phyloP scores from a whole-genome alignment of 371 early-diverging fungal genomes.

The Mucor indicus region DNA sequence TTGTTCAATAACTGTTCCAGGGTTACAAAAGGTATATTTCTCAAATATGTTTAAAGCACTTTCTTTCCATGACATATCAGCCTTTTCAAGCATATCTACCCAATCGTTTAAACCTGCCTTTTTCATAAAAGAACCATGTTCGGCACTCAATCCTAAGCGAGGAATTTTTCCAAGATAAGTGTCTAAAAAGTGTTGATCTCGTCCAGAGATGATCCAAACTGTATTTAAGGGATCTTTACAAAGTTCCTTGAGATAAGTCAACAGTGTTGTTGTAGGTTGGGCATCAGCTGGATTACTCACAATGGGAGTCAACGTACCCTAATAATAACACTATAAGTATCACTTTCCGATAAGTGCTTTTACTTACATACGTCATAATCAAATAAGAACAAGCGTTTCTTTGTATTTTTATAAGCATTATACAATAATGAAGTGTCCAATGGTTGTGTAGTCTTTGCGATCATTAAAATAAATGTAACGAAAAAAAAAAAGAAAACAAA shows the following conservation, averaged over 20 bases:
- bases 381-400: slow-evolving; percentile 22
- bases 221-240: slow-evolving; percentile 77
- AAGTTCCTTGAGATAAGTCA: slow-evolving; percentile 61
- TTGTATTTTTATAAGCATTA: slow-evolving; percentile 16
- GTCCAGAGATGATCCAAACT: slow-evolving; percentile 91
- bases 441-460: slow-evolving; percentile 7
- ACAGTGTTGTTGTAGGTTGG: slow-evolving; percentile 64
- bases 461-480: slow-evolving; percentile 1
- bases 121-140: slow-evolving; percentile 78
- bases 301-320: slow-evolving; percentile 82
- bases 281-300: slow-evolving; percentile 75
- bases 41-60: slow-evolving; percentile 85
- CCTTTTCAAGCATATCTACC: slow-evolving; percentile 80
- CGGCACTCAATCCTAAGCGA: slow-evolving; percentile 69
- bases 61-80: slow-evolving; percentile 87
- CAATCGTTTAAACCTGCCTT: slow-evolving; percentile 79
- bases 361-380: slow-evolving; percentile 19
- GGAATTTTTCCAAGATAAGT: slow-evolving; percentile 72
- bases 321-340: neutral
- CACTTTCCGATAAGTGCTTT: slow-evolving; percentile 28
- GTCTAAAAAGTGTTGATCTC: slow-evolving; percentile 61
- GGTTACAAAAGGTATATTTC: slow-evolving; percentile 85
- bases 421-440: slow-evolving; percentile 8
- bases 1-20: slow-evolving; percentile 89
- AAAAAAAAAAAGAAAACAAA: slow-evolving; percentile 3